Base-by-base conservation (phyloP, 768 basidiomycete genomes). In the Pleurotus tuber-regium region DNA sequence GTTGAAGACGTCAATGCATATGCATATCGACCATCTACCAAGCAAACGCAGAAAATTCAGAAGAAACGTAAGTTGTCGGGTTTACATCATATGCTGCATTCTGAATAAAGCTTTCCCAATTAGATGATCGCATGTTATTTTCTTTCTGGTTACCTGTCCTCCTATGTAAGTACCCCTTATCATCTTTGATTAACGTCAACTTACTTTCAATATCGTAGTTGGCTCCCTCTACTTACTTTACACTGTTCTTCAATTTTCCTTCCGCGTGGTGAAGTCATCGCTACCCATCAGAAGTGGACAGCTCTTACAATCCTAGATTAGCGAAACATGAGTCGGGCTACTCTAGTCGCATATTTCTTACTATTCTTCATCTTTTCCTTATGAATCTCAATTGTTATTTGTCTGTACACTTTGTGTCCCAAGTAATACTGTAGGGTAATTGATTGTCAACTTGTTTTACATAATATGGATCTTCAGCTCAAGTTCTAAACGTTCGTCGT, bases 81-180 rank as follows among this genome's bases (percentile, higher is more conserved):
- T n/a, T n/a, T n/a, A n/a, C n/a, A n/a, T n/a, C n/a, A n/a, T n/a
- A n/a, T n/a, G n/a, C n/a, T n/a, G n/a, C n/a, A n/a, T n/a, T n/a
- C n/a, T n/a, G n/a, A n/a, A n/a, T n/a, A n/a, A n/a, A n/a, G n/a
- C n/a, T n/a, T n/a, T n/a, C n/a, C n/a, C n/a, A n/a, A 52, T 10
- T 59, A 91, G 89, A 86, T 68, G 90, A 93, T 63, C 84, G 83
- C 35, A 93, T 93, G 90, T 78, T 93, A 40, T 61, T 89, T 29
- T 63, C 87, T 35, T 93, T 93, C 73, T 93, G 90, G 90, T 74
- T 93, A 59, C 90, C 90, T 14, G 89, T 92, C 61, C 73, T 93
- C 7, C 66, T 92, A 53, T 67, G 89, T 92, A 59, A 72, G 89
- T 82, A 8, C 7, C 36, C 43, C 33, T 28, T 19, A 28, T 29